Base-by-base conservation (phyloP, 148 eudicot species). In the Pouteria glomerata region DNA sequence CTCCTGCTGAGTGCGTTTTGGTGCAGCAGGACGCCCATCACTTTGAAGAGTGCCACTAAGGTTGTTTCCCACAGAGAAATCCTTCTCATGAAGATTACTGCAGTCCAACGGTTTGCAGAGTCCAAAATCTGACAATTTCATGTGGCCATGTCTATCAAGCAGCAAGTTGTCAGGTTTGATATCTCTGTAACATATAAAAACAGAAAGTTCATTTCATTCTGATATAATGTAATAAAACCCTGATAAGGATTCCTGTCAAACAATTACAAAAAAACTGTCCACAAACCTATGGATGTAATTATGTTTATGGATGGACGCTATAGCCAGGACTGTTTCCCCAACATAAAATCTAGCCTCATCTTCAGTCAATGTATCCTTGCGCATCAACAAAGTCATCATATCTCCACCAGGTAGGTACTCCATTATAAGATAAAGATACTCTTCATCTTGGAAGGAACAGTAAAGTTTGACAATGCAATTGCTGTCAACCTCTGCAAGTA, bases 321-420 rank as follows among this genome's bases (percentile, higher is more conserved):
- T 95, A 29, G 98, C 97, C 41, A 95, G 85, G 60, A 95, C 93
- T 59, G 98, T 95, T 84, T 95, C 98, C 51, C 87, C 98, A 59
- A 95, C 93, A 75, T 95, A 95, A 77, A 95, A 95, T 78, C 91
- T 86, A 30, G 97, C 98, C 83, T 95, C 98, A 71, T 88, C 86
- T 82, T 95, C 98, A 23, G 96, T 91, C 66, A 95, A 75, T 34
- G 91, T 95, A 77, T 95, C 98, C 81, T 95, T 95, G 11, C 98
- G 88, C 98, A 95, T 95, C 68, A 95, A 86, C 80, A 95, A 80
- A 53, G 98, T 95, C 98, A 95, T 95, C 97, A 95, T 95, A 83
- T 95, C 98, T 73, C 98, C 98, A 66, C 98, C 98, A 74, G 98
- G 98, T 56, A 95, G 86, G 78, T 95, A 95, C 77, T 95, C 98